Base-by-base conservation (phyloP, 345 rosid genomes). In the Arabis hirsuta region DNA sequence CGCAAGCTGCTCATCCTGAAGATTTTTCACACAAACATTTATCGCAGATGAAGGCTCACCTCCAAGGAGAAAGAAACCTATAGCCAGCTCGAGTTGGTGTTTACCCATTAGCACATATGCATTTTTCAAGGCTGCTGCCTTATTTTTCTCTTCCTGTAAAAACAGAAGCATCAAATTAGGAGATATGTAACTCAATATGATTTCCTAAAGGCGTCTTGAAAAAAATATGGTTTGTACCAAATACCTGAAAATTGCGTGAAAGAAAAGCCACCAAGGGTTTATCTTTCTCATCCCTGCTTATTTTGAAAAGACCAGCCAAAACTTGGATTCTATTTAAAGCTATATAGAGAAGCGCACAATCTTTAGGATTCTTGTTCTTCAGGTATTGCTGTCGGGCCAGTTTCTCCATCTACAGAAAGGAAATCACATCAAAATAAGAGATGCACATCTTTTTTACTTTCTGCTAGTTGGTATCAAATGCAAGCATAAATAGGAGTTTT, bases 31-130 rank as follows among this genome's bases (percentile, higher is more conserved):
- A 73, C 98, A 93, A 62, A 93, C 86, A 52, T 84, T 84, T 71
- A 90, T 76, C 36, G 98, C 98, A 43, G 98, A 90, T 82, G 86
- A 80, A 79, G 86, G 68, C 71, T 93, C 98, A 72, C 98, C 93
- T 69, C 98, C 98, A 72, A 93, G 97, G 65, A 93, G 84, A 77
- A 93, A 93, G 84, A 93, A 90, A 69, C 93, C 96, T 79, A 83
- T 73, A 53, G 98, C 97, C 76, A 90, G 78, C 85, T 88, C 97
- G 73, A 90, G 77, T 66, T 93, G 97, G 80, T 93, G 98, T 73
- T 87, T 87, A 46, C 98, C 96, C 89, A 93, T 84, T 73, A 93
- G 83, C 72, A 93, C 97, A 80, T 90, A 93, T 12, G 97, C 98
- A 86, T 93, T 90, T 84, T 93, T 93, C 68, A 93, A 73, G 69